phyloP scores from a whole-genome alignment of 2,329 filamentous ascomycete species.

The Cercospora sojina region DNA sequence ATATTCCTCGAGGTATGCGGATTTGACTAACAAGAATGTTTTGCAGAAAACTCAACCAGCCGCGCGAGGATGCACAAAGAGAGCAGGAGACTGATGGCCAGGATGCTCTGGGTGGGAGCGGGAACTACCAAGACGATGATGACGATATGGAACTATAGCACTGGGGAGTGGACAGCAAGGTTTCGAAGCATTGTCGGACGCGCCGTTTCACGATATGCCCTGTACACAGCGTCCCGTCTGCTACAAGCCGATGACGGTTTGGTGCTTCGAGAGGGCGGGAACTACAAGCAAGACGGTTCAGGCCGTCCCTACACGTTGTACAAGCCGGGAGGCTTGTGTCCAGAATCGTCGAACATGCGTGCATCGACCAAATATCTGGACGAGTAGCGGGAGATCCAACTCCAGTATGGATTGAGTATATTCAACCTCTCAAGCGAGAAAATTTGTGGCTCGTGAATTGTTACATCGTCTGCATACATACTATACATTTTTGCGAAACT shows the following conservation, averaged over 20 bases:
- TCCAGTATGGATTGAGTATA: background rate
- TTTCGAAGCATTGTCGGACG: background rate
- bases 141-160: slow-evolving; percentile 56
- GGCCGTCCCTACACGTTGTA: background rate
- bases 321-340: no score
- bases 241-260: background rate
- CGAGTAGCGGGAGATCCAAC: background rate
- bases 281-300: background rate
- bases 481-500: background rate
- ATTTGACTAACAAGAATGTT: background rate
- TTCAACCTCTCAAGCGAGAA: background rate
- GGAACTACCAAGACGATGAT: slow-evolving; percentile 54
- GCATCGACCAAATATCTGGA: background rate
- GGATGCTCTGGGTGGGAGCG: slow-evolving; percentile 50
- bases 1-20: background rate
- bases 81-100: slow-evolving; percentile 73
- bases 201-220: background rate
- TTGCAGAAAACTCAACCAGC: slow-evolving; percentile 71
- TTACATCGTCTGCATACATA: background rate
- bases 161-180: background rate
- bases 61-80: slow-evolving; percentile 71
- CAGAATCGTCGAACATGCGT: background rate
- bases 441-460: background rate
- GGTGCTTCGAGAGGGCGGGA: background rate
- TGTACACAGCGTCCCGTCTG: background rate